phyloP scores from a whole-genome alignment of 2,329 filamentous ascomycete genomes.

The Stylonectria norvegica region DNA sequence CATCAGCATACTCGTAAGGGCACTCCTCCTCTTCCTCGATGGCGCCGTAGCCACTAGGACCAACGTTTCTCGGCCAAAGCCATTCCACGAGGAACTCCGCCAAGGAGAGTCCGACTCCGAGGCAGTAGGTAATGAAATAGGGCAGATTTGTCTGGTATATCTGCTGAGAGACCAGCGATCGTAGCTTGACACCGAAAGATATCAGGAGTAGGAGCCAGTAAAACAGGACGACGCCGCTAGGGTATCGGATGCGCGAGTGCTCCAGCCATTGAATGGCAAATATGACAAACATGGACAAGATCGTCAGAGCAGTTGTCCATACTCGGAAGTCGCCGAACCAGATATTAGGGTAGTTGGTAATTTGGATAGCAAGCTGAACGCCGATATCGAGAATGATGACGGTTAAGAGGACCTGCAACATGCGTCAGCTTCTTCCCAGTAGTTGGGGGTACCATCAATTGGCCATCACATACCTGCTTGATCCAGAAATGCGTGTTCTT shows the following conservation, averaged over 20 bases:
- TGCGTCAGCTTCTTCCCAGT: background rate
- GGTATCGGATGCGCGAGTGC: conserved; percentile 75
- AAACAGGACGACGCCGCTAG: conserved; percentile 84
- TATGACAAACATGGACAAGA: conserved; percentile 70
- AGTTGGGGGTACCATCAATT: conserved; percentile 2
- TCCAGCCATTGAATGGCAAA: conserved; percentile 83
- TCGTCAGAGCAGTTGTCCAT: conserved; percentile 71
- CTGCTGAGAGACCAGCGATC: conserved; percentile 78
- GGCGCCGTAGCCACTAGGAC: conserved; percentile 52
- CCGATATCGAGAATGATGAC: conserved; percentile 65
- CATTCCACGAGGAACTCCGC: conserved; percentile 78
- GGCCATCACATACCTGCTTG: conserved; percentile 66
- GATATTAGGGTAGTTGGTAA: conserved; percentile 62
- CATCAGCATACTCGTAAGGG: conserved; percentile 83
- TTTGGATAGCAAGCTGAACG: conserved; percentile 73
- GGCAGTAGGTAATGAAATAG: conserved; percentile 75
- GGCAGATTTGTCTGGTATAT: conserved; percentile 62
- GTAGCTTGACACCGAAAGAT: conserved; percentile 75
- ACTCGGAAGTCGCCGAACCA: conserved; percentile 84
- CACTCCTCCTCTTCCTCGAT: conserved; percentile 60
- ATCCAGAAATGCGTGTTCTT: conserved; percentile 92
- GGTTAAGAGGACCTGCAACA: conserved; percentile 53
- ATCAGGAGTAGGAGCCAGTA: conserved; percentile 89
- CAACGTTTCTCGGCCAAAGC: conserved; percentile 73
- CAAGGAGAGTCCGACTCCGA: conserved; percentile 66